These are phyloP conservation scores for Hymenoscyphus salicellus DNA, from an alignment of 2,329 filamentous ascomycete genomes.

Conservation along the genomic window DNA sequence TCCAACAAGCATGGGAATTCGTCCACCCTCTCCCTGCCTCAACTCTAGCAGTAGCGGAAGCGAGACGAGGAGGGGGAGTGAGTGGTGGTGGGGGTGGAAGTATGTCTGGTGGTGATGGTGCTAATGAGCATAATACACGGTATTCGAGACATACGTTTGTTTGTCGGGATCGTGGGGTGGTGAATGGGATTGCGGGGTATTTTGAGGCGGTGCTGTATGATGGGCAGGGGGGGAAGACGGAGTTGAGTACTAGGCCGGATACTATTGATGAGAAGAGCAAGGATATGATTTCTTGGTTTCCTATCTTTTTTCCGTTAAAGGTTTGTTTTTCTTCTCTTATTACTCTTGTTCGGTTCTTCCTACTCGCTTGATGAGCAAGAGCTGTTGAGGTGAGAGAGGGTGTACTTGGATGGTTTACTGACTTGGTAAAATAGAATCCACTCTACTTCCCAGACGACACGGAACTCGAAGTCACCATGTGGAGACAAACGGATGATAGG, in stretches of 20 bases:
- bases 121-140: constrained; percentile 90
- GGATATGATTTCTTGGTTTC: constrained; percentile 99
- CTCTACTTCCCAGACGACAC: constrained; percentile 80
- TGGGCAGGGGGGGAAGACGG: constrained; percentile 58
- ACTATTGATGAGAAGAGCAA: constrained; percentile 89
- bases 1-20: constrained; percentile 79
- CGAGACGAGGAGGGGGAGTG: constrained; percentile 61
- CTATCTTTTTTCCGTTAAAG: constrained; percentile 95
- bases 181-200: constrained; percentile 89
- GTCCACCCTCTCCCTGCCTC: constrained; percentile 65
- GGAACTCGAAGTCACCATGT: constrained; percentile 89
- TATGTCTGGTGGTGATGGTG: constrained; percentile 71
- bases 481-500: constrained; percentile 89
- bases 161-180: constrained; percentile 73
- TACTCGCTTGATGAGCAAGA: not conserved
- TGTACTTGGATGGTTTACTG: not conserved
- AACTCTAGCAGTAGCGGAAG: constrained; percentile 53
- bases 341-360: not conserved
- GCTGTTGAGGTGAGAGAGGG: too few relatives aligned
- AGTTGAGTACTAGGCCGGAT: constrained; percentile 89
- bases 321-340: constrained; percentile 49
- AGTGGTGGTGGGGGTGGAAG: constrained; percentile 67
- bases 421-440: constrained; percentile 60
- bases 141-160: constrained; percentile 75
- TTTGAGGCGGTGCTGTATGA: constrained; percentile 95